Evolutionary conservation across 1,139 yeast genomes (phyloP).

Genomic region (Pneumocystis canis): DNA sequence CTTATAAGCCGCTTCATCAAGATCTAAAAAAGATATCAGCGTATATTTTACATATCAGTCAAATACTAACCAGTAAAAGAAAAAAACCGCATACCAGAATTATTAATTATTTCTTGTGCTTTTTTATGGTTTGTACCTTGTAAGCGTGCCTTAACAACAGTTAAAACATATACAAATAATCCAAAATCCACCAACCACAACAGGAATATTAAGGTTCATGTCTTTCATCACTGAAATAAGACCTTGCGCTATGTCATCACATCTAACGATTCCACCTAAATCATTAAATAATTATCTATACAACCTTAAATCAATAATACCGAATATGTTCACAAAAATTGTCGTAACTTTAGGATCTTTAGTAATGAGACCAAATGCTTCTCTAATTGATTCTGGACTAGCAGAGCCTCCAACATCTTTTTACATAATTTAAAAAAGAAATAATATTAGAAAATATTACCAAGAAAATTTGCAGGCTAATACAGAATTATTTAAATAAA

Average conservation of each 20-base stretch:
- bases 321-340: slow-evolving; percentile 94
- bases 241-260: slow-evolving; percentile 97
- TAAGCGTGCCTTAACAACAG: slow-evolving; percentile 72
- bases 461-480: slow-evolving; percentile 82
- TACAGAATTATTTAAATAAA: not conserved
- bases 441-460: not conserved
- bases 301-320: slow-evolving; percentile 23
- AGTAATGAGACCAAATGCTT: slow-evolving; percentile 86
- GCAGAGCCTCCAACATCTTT: slow-evolving; percentile 99
- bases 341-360: slow-evolving; percentile 84
- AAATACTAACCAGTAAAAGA: slow-evolving; percentile 41
- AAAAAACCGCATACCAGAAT: slow-evolving; percentile 86
- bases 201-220: slow-evolving; percentile 74
- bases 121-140: slow-evolving; percentile 93
- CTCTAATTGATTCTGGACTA: slow-evolving; percentile 93
- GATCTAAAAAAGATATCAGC: slow-evolving; percentile 31
- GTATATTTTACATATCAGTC: not conserved
- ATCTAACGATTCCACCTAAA: slow-evolving; percentile 75
- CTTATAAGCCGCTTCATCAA: slow-evolving; percentile 95
- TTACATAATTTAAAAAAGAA: not conserved
- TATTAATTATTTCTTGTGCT: slow-evolving; percentile 73
- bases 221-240: slow-evolving; percentile 84
- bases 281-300: not conserved
- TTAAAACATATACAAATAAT: not conserved
- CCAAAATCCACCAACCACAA: not conserved